A percentile compares a stretch with the other conserved stretches of the same genome.
Conservation (phyloP, 805 yeast species). For the Hanseniaspora guilliermondii region DNA sequence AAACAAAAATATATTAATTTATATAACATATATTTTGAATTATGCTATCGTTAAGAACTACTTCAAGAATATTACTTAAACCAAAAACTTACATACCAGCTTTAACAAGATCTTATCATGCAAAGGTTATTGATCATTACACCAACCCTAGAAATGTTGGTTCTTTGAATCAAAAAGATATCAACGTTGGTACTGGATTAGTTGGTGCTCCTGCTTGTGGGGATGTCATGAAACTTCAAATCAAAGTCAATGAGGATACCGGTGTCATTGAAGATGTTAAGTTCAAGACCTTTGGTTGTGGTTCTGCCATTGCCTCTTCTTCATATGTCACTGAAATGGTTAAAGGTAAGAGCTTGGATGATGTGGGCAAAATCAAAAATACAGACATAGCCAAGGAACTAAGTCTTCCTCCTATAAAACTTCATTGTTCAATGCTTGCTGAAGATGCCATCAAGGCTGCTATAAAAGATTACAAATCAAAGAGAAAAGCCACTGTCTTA, state of each 20-base stretch:
- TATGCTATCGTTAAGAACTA: conserved; percentile 9
- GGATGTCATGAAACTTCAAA: conserved; percentile 95
- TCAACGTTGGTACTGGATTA: conserved; percentile 85
- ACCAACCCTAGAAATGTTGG: conserved; percentile 96
- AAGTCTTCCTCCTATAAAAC: conserved; percentile 89
- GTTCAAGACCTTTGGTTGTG: conserved; percentile 98
- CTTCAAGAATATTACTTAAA: not conserved
- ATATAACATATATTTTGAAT: not conserved
- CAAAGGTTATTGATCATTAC: conserved; percentile 90
- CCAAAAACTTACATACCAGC: not conserved
- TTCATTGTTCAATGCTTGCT: conserved; percentile 97
- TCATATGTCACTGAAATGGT: conserved; percentile 92
- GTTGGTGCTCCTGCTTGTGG: conserved; percentile 99
- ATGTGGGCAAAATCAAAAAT: conserved; percentile 84
- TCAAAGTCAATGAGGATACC: conserved; percentile 77
- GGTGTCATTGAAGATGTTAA: conserved; percentile 91
- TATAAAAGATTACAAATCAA: conserved; percentile 82
- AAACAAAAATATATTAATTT: not conserved
- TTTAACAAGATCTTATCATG: conserved; percentile 47
- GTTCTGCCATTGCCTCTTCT: conserved; percentile 92
- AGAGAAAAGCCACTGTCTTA: conserved; percentile 36
- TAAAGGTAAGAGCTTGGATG: conserved; percentile 86
- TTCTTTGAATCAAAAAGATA: conserved; percentile 62
- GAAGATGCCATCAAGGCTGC: conserved; percentile 98
- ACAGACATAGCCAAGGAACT: conserved; percentile 90